Base-by-base conservation (phyloP, 345 rosid species). In the Sapria himalayana region DNA sequence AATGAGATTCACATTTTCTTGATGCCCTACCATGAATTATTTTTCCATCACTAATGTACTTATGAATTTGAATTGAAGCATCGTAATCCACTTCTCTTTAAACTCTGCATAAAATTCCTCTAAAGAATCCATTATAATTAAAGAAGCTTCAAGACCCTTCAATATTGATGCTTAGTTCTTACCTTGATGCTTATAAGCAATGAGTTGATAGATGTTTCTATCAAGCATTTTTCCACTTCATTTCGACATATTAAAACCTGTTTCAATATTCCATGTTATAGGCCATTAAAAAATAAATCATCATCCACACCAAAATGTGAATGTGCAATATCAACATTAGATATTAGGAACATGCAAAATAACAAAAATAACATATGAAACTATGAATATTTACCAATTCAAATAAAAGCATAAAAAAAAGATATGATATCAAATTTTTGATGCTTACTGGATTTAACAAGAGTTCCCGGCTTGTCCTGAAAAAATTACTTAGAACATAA, bases 141-240 rank as follows among this genome's bases (percentile, higher is more conserved):
- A n/a, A n/a, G n/a, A n/a, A n/a, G n/a, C n/a, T n/a, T n/a, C n/a
- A n/a, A n/a, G n/a, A n/a, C n/a, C n/a, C n/a, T n/a, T n/a, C n/a
- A n/a, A n/a, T n/a, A n/a, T n/a, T n/a, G n/a, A n/a, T n/a, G n/a
- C n/a, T n/a, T n/a, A n/a, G n/a, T n/a, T n/a, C 14, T 62, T 54
- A 89, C 95, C 98, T 79, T 82, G 43, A 82, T 91, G 67, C 95
- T 89, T 63, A 82, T 79, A 19, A 85, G 79, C 40, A 89, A 64
- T 29, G 95, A 89, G 61, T 89, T 89, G 60, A 89, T 82, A 19
- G 93, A 82, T 54, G 95, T 79, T 57, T 89, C 98, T 54, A 79
- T 89, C 37, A 89, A 71, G 66, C 98, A 89, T 54, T 74, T 79
- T 60, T 89, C 98, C 49, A 84, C 93, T 62, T 89, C 95, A 52